Evolutionary conservation across 371 early-diverging fungal genomes (phyloP), one percentile per base, ranked within the genome.

Genomic region (Mortierella sp.): DNA sequence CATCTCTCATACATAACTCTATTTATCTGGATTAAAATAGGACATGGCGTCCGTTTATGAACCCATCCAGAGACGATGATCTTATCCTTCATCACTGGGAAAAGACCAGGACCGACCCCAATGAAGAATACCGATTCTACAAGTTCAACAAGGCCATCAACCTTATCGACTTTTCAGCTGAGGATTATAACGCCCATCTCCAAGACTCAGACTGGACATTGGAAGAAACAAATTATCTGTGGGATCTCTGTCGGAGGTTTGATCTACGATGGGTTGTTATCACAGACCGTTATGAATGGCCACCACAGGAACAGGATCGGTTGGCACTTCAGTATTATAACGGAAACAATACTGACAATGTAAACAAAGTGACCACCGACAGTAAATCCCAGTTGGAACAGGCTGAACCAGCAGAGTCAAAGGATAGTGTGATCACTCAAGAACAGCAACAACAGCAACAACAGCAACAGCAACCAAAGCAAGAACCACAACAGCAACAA

Each of bases 251-350:
- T 66, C 72, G 82, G 55, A 72, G 82, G 54, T 95, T 87, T 61
- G 95, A 97, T 69, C 75, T 94, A 52, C 84, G 95, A 17, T 97
- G 93, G 80, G 79, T 90, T 19, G 88, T 97, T 2, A 92, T 97
- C 52, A 84, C 83, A 43, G 97, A 97, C 75, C 84, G 96, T 41
- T 96, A 93, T 68, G 78, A 85, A 49, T 88, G 82, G 66, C 80
- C 80, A 6, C 70, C 76, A 21, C 76, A 60, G 58, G 76, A 76
- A 28, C 60, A 55, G 21, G 76, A 76, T 49, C 69, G 60, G 1
- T 23, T 76, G 61, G 70, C 69, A 11, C 46, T 69, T 32, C 49
- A 60, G 24, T 69, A 42, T 41, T 62, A 69, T 37, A 64, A 64
- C 46, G 73, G 61, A 26, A 62, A 62, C 32, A 56, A 46, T 52